Conservation (phyloP, 352 stramenopile genomes). For the Globisporangium apiculatum region DNA sequence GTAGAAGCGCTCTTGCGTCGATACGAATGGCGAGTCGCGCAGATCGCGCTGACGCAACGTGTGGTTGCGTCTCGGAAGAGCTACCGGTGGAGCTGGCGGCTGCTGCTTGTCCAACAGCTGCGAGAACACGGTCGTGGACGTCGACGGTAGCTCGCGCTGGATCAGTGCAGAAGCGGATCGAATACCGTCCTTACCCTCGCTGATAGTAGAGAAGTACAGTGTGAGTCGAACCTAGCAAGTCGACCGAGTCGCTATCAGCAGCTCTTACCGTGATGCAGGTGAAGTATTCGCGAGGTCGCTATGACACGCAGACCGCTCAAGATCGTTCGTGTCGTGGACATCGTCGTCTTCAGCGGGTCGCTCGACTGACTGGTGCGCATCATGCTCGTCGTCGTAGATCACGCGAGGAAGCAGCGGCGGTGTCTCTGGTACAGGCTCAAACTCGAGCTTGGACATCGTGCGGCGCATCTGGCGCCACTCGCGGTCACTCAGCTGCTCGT, state of each 20-base stretch:
- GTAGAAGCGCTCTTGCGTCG: not conserved
- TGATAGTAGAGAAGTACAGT: too few relatives aligned
- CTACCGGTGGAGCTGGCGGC: not conserved
- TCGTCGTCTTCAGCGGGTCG: constrained; percentile 5
- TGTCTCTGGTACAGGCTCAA: constrained; percentile 58
- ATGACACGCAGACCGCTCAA: not conserved
- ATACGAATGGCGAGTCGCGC: not conserved
- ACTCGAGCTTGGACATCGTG: constrained; percentile 43
- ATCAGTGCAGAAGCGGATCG: not conserved
- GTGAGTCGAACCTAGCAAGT: too few relatives aligned
- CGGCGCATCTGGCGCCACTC: constrained; percentile 59
- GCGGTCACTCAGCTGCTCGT: constrained; percentile 29
- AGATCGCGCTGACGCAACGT: not conserved
- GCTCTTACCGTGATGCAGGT: not conserved
- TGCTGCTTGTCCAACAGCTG: not conserved
- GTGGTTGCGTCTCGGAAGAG: not conserved
- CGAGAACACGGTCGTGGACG: not conserved
- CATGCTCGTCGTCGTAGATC: constrained; percentile 15
- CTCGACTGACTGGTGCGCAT: too few relatives aligned
- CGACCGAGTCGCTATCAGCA: too few relatives aligned
- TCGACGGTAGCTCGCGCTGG: not conserved
- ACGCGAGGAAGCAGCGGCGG: constrained; percentile 31
- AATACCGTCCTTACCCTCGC: not conserved
- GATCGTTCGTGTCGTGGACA: not conserved
- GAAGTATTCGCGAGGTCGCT: too few relatives aligned